phyloP scores from a whole-genome alignment of 306 rosid genomes.

The Sicyos edulis region DNA sequence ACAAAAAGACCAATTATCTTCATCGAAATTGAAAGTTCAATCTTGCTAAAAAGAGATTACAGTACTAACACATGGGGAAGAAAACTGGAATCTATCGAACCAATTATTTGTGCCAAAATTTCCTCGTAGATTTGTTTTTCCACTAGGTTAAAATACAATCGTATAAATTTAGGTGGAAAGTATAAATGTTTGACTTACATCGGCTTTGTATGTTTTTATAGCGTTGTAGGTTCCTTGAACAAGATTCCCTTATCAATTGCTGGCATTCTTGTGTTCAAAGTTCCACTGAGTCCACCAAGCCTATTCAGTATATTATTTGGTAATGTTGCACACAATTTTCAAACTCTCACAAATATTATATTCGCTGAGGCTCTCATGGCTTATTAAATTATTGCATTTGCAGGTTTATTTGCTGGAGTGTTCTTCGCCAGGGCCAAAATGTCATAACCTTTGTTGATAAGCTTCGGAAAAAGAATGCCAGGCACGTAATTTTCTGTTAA shows the following conservation, averaged over 20 bases:
- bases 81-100: too few species aligned
- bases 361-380: neutral
- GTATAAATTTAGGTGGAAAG: too few species aligned
- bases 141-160: too few species aligned
- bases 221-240: constrained; percentile 90
- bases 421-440: constrained; percentile 81
- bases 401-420: constrained; percentile 88
- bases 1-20: too few species aligned
- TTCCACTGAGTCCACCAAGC: constrained; percentile 58
- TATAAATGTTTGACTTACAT: neutral
- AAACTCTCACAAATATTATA: constrained; percentile 14
- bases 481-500: neutral
- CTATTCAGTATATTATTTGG: constrained; percentile 78
- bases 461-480: neutral
- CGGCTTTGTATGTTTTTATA: constrained; percentile 21
- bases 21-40: too few species aligned
- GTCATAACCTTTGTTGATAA: constrained; percentile 29
- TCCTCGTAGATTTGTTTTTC: too few species aligned
- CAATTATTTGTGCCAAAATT: too few species aligned
- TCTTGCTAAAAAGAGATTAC: too few species aligned
- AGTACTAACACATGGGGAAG: too few species aligned
- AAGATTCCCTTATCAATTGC: constrained; percentile 82
- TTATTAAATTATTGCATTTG: neutral
- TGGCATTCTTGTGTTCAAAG: constrained; percentile 68
- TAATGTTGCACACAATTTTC: constrained; percentile 29